Evolutionary conservation across 768 basidiomycete species (phyloP).

Genomic region (Lactarius hengduanensis): DNA sequence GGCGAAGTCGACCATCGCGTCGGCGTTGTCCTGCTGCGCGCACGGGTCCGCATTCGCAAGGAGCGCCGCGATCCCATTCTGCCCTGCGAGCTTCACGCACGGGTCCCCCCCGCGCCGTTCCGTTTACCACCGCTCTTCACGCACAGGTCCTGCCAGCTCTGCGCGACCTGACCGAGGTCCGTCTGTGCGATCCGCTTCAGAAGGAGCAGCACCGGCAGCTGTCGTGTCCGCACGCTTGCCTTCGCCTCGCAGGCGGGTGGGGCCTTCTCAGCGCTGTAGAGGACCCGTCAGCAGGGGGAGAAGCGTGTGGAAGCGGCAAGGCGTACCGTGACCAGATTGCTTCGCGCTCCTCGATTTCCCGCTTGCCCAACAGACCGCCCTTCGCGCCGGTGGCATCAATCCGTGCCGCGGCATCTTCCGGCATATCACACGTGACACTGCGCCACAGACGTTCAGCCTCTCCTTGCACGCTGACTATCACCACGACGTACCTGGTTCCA

Average conservation of each 20-base stretch:
- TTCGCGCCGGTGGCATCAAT: slow-evolving; percentile 28
- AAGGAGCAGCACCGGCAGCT: background rate
- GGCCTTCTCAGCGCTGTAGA: background rate
- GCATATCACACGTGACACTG: slow-evolving; percentile 31
- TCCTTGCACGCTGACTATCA: background rate
- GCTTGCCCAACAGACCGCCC: slow-evolving; percentile 20
- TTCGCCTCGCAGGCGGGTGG: slow-evolving; percentile 23
- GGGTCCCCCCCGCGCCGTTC: slow-evolving; percentile 37
- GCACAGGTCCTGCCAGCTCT: slow-evolving; percentile 48
- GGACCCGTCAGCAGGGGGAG: background rate
- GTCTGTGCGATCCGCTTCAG: slow-evolving; percentile 37
- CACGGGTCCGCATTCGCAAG: slow-evolving; percentile 47
- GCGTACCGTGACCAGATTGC: background rate
- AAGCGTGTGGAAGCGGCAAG: background rate
- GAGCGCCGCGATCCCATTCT: slow-evolving; percentile 43
- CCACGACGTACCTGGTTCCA: slow-evolving; percentile 33
- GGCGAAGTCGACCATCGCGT: slow-evolving; percentile 51
- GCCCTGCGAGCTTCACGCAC: slow-evolving; percentile 44
- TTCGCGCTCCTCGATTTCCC: slow-evolving; percentile 7
- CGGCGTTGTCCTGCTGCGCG: slow-evolving; percentile 49
- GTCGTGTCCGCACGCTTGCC: slow-evolving; percentile 25
- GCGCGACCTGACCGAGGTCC: slow-evolving; percentile 40
- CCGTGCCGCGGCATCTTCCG: slow-evolving; percentile 28
- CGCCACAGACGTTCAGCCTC: background rate
- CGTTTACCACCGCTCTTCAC: slow-evolving; percentile 39